Evolutionary conservation across 805 yeast genomes (phyloP), one percentile per base, ranked within the genome.

Genomic region (Gaillardinia entomophila): DNA sequence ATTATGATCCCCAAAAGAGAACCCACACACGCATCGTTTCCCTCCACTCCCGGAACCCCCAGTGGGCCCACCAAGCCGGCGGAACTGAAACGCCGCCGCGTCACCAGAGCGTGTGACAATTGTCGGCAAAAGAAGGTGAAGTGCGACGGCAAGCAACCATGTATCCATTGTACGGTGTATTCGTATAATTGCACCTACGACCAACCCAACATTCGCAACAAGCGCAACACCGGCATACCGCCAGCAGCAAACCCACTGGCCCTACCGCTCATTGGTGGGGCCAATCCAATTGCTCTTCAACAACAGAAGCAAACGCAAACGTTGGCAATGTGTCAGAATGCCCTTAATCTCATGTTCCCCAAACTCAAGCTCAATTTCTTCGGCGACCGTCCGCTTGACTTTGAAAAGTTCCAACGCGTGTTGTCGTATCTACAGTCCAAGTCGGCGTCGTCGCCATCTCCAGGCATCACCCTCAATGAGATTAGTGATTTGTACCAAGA

Each of bases 81-180:
- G 4, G 60, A 53, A 25, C 47, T 45, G 17, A 79, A 79, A 47
- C 62, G 85, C 20, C 64, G 76, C 43, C 59, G 89, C 35, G 89
- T 81, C 24, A 74, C 83, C 1, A 60, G 85, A 34, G 92, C 92
- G 3, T 83, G 92, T 48, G 83, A 78, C 45, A 77, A 73, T 41
- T 82, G 92, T 53, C 68, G 90, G 14, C 73, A 71, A 55, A 82
- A 80, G 57, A 83, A 83, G 50, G 85, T 82, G 41, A 79, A 80
- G 50, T 83, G 94, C 56, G 88, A 82, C 51, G 92, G 90, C 4
- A 71, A 73, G 45, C 80, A 73, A 45, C 92, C 90, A 1, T 83
- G 94, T 53, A 72, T 75, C 20, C 86, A 79, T 53, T 87, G 96
- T 52, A 82, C 95, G 1, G 95, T 86, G 1, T 88, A 86, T 58